phyloP scores from a whole-genome alignment of 78 protist species.

The Dictyostelium intermedium region DNA sequence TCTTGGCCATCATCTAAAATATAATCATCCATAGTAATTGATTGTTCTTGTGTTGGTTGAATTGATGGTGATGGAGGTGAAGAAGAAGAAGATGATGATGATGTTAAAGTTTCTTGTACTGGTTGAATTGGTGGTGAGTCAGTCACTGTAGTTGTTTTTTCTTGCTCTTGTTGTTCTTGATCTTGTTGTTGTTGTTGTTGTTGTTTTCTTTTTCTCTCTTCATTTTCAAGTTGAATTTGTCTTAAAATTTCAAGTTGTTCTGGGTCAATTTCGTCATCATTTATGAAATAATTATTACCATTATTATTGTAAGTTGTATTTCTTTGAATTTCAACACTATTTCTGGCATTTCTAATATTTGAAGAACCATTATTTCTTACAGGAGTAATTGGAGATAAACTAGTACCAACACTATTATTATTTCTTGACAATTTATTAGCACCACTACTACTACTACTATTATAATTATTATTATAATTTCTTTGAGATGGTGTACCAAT shows the following conservation, averaged over 20 bases:
- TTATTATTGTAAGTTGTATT: neutral
- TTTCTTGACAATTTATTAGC: too few species aligned
- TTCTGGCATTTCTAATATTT: neutral
- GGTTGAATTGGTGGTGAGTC: neutral
- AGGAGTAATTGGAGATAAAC: neutral
- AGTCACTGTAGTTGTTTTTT: neutral
- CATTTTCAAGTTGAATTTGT: neutral
- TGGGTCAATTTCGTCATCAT: neutral
- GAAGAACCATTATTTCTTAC: neutral
- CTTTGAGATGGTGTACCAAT: neutral
- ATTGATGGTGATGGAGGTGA: neutral
- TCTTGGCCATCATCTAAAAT: neutral
- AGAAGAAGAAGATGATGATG: neutral
- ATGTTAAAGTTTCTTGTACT: too few species aligned
- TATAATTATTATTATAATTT: neutral
- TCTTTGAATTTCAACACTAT: neutral
- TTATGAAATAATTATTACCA: neutral
- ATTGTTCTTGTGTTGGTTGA: neutral
- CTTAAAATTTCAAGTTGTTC: neutral
- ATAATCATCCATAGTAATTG: neutral
- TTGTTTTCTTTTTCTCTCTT: neutral
- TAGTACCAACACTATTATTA: neutral
- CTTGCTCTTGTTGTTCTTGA: neutral
- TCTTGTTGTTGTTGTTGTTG: neutral
- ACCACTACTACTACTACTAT: neutral